Conservation (phyloP, 495 filamentous ascomycete species). For the Aspergillus saccharolyticus region DNA sequence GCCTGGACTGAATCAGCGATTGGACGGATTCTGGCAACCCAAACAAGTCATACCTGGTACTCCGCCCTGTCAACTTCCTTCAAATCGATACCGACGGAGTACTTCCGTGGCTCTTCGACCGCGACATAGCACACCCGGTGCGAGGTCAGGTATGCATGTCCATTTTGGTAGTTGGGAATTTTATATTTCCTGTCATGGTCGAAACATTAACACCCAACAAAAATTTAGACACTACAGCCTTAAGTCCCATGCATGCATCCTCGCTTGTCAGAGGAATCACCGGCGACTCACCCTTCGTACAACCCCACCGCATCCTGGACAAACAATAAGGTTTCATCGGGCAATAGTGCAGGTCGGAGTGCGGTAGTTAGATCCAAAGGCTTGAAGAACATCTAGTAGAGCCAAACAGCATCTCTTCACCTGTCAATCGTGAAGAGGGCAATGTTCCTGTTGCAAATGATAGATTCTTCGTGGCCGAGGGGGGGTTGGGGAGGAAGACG, state of each 20-base stretch:
- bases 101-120: conserved; percentile 76
- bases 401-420: conserved; percentile 36
- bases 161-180: conserved; percentile 88
- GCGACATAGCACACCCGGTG: conserved; percentile 95
- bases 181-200: conserved; percentile 72
- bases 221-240: neutral
- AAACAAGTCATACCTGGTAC: conserved; percentile 62
- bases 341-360: conserved; percentile 80
- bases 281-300: conserved; percentile 80
- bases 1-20: conserved; percentile 50
- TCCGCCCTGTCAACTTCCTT: conserved; percentile 89
- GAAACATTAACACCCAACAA: conserved; percentile 9
- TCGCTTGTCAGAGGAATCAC: neutral
- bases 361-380: conserved; percentile 91
- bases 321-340: conserved; percentile 87
- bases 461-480: neutral
- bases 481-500: neutral
- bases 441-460: neutral
- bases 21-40: neutral
- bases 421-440: conserved; percentile 2
- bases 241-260: neutral
- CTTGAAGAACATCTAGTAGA: conserved; percentile 87
- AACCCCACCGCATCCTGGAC: conserved; percentile 95
- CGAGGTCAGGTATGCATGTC: conserved; percentile 92
- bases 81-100: conserved; percentile 78